phyloP scores from a whole-genome alignment of 2,329 filamentous ascomycete species.

The Coniochaeta hoffmannii region DNA sequence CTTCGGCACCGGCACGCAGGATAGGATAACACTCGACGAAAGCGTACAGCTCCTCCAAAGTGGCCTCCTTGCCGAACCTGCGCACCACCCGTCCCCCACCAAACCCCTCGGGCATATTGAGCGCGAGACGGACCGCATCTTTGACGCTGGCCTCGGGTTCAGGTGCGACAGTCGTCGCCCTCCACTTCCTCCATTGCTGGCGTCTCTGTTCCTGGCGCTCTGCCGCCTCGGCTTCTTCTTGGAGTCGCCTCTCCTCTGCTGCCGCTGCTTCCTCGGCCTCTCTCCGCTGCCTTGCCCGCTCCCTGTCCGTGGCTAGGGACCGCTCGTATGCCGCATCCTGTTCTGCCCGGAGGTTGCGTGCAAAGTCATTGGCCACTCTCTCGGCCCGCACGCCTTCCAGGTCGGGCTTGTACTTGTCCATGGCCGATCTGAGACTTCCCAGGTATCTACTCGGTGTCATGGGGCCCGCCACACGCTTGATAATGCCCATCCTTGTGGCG shows the following conservation, averaged over 20 bases:
- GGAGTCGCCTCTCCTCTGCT: constrained; percentile 55
- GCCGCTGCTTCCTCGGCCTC: constrained; percentile 69
- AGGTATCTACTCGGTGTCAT: constrained; percentile 65
- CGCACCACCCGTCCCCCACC: constrained; percentile 71
- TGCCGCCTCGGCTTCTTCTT: constrained; percentile 55
- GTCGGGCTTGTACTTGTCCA: constrained; percentile 69
- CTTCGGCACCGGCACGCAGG: no score
- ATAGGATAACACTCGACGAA: constrained; percentile 78
- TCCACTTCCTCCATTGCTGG: constrained; percentile 74
- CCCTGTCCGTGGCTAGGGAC: constrained; percentile 79
- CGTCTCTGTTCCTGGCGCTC: constrained; percentile 34
- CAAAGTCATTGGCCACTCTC: constrained; percentile 70
- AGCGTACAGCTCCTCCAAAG: constrained; percentile 85
- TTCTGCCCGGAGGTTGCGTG: constrained; percentile 73
- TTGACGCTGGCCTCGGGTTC: constrained; percentile 60
- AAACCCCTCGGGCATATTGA: constrained; percentile 52
- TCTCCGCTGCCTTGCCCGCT: constrained; percentile 67
- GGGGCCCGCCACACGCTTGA: constrained; percentile 70
- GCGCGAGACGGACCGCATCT: constrained; percentile 63
- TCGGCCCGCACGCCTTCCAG: constrained; percentile 68
- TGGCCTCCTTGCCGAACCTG: constrained; percentile 60
- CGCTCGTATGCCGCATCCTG: constrained; percentile 93
- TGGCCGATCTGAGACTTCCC: constrained; percentile 64
- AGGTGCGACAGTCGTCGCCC: constrained; percentile 55
- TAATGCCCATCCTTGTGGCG: constrained; percentile 81